Evolutionary conservation across 352 stramenopile genomes (phyloP), one percentile per base, ranked within the genome.

Genomic region (Thraustochytrium striatum): DNA sequence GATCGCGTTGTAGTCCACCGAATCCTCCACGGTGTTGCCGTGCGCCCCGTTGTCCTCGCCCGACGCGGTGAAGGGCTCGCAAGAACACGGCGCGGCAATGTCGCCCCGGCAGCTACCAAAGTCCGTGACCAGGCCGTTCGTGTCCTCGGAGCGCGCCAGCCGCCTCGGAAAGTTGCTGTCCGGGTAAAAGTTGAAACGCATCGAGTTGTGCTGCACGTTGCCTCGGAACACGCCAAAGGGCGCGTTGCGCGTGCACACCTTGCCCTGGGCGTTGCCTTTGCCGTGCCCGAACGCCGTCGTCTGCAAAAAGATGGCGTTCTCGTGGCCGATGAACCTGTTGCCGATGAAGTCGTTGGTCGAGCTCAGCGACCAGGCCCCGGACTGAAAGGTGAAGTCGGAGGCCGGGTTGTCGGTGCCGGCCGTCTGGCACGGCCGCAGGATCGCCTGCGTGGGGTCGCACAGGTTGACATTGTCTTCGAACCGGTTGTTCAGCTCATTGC

Each of bases 381-480:
- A 55, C 25, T 55, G 47, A 16, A 21, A 25, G 25, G 25, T 16
- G 47, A 21, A 16, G 25, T 55, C 47, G 25, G 16, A 16, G 16
- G 16, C 16, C 47, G 16, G 16, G 25, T 55, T 55, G n/a, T n/a
- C 47, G 47, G 47, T 55, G 16, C 47, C 47, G 16, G 16, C 47
- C 16, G 25, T 55, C 25, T 55, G 16, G 47, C 47, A 55, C 25
- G 47, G 16, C 25, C 16, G 16, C 16, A 16, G 47, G 25, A 25
- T 21, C 25, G 47, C 47, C 16, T 25, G 16, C 16, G 16, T 55
- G 47, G 16, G 16, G 47, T 55, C 16, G 47, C 33, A 61, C 2
- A 79, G 16, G 2, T 88, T 73, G 1, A 89, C 69, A 70, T 90
- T 90, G 28, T 87, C 52, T 5, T 59, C 68, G 16, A 90, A 82